Percentiles rank a stretch among this genome's conserved stretches.
Conservation (phyloP, 768 basidiomycete genomes). For the Rhodotorula diobovata region DNA sequence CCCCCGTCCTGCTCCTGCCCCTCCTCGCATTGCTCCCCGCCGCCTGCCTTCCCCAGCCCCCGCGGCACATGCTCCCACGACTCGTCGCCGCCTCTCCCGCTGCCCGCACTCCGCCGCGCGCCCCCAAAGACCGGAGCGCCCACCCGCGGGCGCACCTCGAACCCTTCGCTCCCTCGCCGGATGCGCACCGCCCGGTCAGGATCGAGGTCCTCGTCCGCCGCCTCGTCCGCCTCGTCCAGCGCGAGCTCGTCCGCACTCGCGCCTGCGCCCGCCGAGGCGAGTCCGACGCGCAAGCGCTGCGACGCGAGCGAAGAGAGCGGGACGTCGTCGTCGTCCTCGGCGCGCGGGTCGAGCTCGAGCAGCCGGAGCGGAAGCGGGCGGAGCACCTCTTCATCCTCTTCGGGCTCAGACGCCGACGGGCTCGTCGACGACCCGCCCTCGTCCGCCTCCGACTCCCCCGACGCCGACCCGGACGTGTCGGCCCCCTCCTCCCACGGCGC, state of each 20-base stretch:
- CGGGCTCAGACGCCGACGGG: background rate
- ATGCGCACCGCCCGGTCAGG: constrained; percentile 25
- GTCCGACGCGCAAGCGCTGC: background rate
- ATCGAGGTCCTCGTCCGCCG: constrained; percentile 10
- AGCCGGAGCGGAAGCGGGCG: background rate
- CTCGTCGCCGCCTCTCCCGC: background rate
- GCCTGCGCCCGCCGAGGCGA: background rate
- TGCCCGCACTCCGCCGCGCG: background rate
- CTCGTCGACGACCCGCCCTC: background rate
- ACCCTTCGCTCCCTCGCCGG: constrained; percentile 32
- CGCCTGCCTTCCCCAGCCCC: background rate
- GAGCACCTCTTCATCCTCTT: background rate
- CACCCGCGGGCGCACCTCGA: constrained; percentile 27
- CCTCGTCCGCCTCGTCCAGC: constrained; percentile 2
- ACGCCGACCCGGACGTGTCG: too few relatives aligned
- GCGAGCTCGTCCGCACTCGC: background rate
- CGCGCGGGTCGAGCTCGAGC: background rate
- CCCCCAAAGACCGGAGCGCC: background rate
- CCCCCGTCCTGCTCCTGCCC: background rate
- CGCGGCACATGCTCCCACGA: background rate
- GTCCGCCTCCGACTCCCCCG: background rate
- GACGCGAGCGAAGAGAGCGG: constrained; percentile 22
- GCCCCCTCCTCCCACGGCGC: background rate
- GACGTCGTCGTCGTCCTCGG: constrained; percentile 24
- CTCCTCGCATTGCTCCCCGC: background rate